phyloP scores from a whole-genome alignment of 192 early-diverging fungal genomes.

The Coemansia umbellata region DNA sequence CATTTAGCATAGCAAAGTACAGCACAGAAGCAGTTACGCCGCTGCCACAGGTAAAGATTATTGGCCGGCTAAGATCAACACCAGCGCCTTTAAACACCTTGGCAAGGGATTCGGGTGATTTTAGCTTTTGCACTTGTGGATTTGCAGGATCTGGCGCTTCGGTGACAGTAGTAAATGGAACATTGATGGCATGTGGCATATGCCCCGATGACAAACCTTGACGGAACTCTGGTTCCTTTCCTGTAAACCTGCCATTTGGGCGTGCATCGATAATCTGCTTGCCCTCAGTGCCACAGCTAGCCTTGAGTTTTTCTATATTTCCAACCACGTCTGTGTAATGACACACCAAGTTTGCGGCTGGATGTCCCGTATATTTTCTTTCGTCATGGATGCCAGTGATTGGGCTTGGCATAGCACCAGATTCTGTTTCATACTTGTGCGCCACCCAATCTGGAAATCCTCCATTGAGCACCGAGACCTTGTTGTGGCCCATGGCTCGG shows the following conservation, averaged over 20 bases:
- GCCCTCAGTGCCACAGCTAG: slow-evolving; percentile 12
- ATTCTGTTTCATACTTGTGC: slow-evolving; percentile 26
- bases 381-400: too few relatives aligned
- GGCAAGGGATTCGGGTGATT: slow-evolving; percentile 54
- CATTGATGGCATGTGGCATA: slow-evolving; percentile 75
- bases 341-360: slow-evolving; percentile 42
- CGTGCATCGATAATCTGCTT: slow-evolving; percentile 71
- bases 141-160: slow-evolving; percentile 12
- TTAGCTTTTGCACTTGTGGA: slow-evolving; percentile 39
- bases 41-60: slow-evolving; percentile 82
- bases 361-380: slow-evolving; percentile 16
- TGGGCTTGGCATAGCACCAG: background rate
- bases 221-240: slow-evolving; percentile 75
- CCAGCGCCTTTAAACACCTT: slow-evolving; percentile 56
- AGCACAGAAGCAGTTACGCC: slow-evolving; percentile 84
- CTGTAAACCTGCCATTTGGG: slow-evolving; percentile 52
- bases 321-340: slow-evolving; percentile 58
- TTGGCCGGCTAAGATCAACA: slow-evolving; percentile 65
- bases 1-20: slow-evolving; percentile 70
- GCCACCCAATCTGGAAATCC: slow-evolving; percentile 78
- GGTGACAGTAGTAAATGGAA: slow-evolving; percentile 64
- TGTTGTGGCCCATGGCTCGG: slow-evolving; percentile 80
- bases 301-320: slow-evolving; percentile 48
- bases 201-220: slow-evolving; percentile 73
- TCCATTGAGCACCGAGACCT: slow-evolving; percentile 85